Evolutionary conservation across 116 monocot genomes (phyloP), one percentile per base, ranked within the genome.

Genomic region (Thalassia testudinum): DNA sequence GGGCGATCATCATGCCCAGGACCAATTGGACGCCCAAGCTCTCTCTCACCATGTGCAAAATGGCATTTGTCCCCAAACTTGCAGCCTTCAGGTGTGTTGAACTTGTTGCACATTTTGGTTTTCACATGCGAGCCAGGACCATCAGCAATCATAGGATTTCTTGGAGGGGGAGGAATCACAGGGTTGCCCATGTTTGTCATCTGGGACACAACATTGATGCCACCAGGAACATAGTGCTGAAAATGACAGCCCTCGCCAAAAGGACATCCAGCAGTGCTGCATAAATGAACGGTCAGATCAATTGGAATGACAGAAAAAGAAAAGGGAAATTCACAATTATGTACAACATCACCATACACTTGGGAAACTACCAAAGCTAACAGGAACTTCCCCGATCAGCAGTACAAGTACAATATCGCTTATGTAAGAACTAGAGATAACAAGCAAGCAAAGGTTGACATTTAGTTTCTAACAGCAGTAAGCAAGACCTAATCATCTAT

Each of bases 221-320:
- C 97, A 50, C 97, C 97, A 18, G 85, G 97, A 12, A 97, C 84
- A 58, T 72, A 79, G 61, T 97, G 97, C 43, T 79, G 68, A 45
- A 97, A 97, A 63, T 97, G 97, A 21, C 97, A 97, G 15, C 65
- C 67, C 52, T 88, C 89, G 11, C 97, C 97, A 62, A 97, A 97
- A 13, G 89, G 89, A 45, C 89, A 97, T 4, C 97, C 97, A 40
- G 89, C 53, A 49, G 81, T 97, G 63, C 97, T 97, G 85, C 49
- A 71, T 13, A 18, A 42, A 24, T 23, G 21, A 50, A 23, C 14
- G 3, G 5, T 21, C 2, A 5, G 22, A 14, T 23, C 19, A 50
- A 24, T 34, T 34, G 30, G 3, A 5, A 34, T 34, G 30, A 34
- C n/a, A n/a, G n/a, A n/a, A n/a, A n/a, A n/a, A n/a, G n/a, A n/a